Evolutionary conservation across 345 rosid species (phyloP), one percentile per base, ranked within the genome.

Genomic region (Syzygium oleosum): DNA sequence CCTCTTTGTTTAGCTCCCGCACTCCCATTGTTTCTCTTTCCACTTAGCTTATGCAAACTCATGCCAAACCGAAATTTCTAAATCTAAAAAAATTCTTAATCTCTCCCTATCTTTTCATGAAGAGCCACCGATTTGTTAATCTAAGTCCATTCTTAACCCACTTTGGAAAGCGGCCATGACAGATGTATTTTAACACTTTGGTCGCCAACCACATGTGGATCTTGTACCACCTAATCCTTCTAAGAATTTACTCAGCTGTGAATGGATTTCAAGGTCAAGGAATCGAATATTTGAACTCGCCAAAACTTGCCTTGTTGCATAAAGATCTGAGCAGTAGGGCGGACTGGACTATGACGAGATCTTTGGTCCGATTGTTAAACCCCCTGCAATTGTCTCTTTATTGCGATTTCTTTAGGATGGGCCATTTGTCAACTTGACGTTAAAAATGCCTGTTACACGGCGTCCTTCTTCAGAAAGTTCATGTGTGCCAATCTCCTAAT

Each of bases 311-410:
- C n/a, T 52, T 52, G 0, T 23, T 23, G 13, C 61, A 9, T 4
- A 4, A 12, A 0, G 61, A 56, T 56, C 12, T 9, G 23, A 56
- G 61, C 61, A 23, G 12, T 56, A 56, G 61, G 61, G 12, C 23
- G 0, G 5, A 56, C 5, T 56, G n/a, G 13, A 56, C n/a, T 0
- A 56, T 23, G n/a, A 9, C 12, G 0, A 56, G 61, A 2, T 2
- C 1, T 55, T 56, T 4, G 25, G 61, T 23, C 0, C 0, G 1
- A 3, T 56, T 0, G 61, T 23, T 56, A 56, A 9, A 56, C 61
- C n/a, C 61, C 23, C 12, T 0, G 10, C 23, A 9, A 22, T 22
- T 9, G n/a, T 56, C 0, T 56, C 61, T 23, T 56, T 9, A 56
- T 56, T 23, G n/a, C n/a, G 0, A 56, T 23, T 56, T 56, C 61